phyloP scores from a whole-genome alignment of 2,329 filamentous ascomycete species.

The Phialocephala sp. region DNA sequence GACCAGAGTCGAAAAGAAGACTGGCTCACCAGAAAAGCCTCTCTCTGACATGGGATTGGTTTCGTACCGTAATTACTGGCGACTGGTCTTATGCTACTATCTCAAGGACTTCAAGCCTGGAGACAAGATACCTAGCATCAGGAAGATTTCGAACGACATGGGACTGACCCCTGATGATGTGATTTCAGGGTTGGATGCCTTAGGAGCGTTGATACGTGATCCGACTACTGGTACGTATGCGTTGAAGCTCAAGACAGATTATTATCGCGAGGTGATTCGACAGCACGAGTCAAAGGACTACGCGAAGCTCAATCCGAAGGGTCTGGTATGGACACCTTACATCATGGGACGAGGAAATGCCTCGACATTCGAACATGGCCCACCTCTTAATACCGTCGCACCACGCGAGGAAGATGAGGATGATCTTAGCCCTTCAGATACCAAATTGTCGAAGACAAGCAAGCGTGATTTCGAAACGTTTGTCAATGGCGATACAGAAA shows the following conservation, averaged over 20 bases:
- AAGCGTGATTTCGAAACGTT: conserved; percentile 37
- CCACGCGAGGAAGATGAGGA: conserved; percentile 61
- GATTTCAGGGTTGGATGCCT: conserved; percentile 87
- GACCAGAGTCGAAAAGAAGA: conserved; percentile 90
- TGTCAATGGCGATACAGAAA: conserved; percentile 34
- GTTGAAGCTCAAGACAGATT: conserved; percentile 82
- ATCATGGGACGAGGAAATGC: conserved; percentile 90
- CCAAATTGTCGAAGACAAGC: conserved; percentile 28
- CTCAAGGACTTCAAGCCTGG: conserved; percentile 68
- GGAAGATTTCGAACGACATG: conserved; percentile 81
- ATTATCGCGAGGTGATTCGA: conserved; percentile 84
- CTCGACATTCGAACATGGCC: conserved; percentile 82
- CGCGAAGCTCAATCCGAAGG: conserved; percentile 79
- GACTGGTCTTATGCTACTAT: conserved; percentile 84
- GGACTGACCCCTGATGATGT: conserved; percentile 97
- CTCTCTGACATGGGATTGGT: conserved; percentile 97
- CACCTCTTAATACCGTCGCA: conserved; percentile 83
- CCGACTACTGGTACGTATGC: conserved; percentile 88
- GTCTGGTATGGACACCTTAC: conserved; percentile 93
- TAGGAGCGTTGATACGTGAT: conserved; percentile 88
- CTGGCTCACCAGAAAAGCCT: conserved; percentile 95
- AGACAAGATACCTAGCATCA: conserved; percentile 60
- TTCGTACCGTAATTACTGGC: conserved; percentile 98
- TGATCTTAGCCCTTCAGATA: conserved; percentile 18
- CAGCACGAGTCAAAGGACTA: conserved; percentile 92